Evolutionary conservation across 345 rosid genomes (phyloP).

Genomic region (Gossypium anomalum): DNA sequence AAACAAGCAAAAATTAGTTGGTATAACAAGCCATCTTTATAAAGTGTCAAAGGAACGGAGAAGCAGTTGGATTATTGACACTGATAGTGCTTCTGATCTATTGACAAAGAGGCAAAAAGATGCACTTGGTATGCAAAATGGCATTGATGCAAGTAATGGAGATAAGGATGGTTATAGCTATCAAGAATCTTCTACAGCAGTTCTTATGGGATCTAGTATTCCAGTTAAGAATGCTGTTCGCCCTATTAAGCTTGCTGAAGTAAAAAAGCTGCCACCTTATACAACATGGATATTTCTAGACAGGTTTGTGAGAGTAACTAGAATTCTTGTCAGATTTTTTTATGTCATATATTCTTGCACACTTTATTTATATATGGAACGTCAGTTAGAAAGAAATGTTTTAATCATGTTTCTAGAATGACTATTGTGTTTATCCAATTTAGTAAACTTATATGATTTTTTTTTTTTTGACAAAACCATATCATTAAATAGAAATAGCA

Average conservation of each 20-base stretch:
- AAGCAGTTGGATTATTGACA: slow-evolving; percentile 27
- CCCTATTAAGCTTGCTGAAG: slow-evolving; percentile 69
- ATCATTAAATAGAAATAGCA: no score
- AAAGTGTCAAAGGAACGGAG: slow-evolving; percentile 54
- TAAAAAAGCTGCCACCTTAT: slow-evolving; percentile 84
- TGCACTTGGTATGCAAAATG: slow-evolving; percentile 55
- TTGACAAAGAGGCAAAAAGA: slow-evolving; percentile 81
- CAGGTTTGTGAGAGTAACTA: slow-evolving; percentile 45
- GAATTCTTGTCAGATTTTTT: not conserved
- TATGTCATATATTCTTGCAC: not conserved
- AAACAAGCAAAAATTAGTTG: slow-evolving; percentile 57
- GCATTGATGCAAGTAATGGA: slow-evolving; percentile 45
- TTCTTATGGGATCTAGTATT: slow-evolving; percentile 66
- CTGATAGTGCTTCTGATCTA: slow-evolving; percentile 43
- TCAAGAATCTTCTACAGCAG: slow-evolving; percentile 54
- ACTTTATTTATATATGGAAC: not conserved
- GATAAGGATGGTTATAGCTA: slow-evolving; percentile 48
- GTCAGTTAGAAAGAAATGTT: not conserved
- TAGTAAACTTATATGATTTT: not conserved
- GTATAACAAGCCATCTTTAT: slow-evolving; percentile 48
- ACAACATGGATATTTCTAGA: slow-evolving; percentile 98
- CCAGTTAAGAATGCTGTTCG: slow-evolving; percentile 71
- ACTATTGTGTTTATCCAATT: not conserved
- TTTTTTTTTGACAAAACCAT: no score
- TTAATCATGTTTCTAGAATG: not conserved